phyloP scores from a whole-genome alignment of 495 filamentous ascomycete species.

The Penicillium coprophilum region DNA sequence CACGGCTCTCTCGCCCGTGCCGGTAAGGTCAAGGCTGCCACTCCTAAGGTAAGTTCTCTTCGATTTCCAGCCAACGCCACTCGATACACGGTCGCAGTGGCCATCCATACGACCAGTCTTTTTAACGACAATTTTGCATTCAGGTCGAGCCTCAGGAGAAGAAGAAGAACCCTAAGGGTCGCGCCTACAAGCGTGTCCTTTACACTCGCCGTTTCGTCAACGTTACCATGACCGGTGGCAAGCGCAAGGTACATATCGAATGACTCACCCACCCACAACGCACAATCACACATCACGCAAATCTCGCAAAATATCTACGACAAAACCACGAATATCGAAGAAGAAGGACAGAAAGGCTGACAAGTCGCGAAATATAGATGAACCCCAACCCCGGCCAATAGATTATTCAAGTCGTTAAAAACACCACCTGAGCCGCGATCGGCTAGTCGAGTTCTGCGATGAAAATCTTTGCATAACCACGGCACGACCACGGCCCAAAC shows the following conservation, averaged over 20 bases:
- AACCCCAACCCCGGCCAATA: slow-evolving; percentile 43
- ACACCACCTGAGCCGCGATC: slow-evolving; percentile 27
- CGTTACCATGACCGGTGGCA: slow-evolving; percentile 97
- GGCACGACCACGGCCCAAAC: slow-evolving; percentile 27
- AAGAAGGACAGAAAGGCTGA: slow-evolving; percentile 23
- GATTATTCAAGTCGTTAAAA: slow-evolving; percentile 28
- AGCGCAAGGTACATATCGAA: slow-evolving; percentile 80
- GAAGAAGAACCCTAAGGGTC: slow-evolving; percentile 80
- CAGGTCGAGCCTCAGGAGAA: slow-evolving; percentile 48
- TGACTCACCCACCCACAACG: slow-evolving; percentile 14
- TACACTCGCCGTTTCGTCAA: slow-evolving; percentile 99
- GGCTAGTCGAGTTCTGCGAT: slow-evolving; percentile 31
- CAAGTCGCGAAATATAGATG: slow-evolving; percentile 30
- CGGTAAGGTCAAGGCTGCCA: slow-evolving; percentile 93
- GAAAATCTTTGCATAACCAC: slow-evolving; percentile 25
- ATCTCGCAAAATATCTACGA: slow-evolving; percentile 1
- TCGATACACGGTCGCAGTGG: slow-evolving; percentile 16
- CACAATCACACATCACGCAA: slow-evolving; percentile 7
- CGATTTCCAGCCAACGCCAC: slow-evolving; percentile 14
- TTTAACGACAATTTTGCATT: slow-evolving; percentile 28
- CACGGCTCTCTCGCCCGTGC: slow-evolving; percentile 77
- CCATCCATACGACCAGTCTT: slow-evolving; percentile 14
- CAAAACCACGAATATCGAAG: slow-evolving; percentile 3
- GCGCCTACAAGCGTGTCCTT: slow-evolving; percentile 94
- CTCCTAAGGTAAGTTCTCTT: slow-evolving; percentile 69